Conservation (phyloP, 2,329 filamentous ascomycete species). For the Alternaria dauci region DNA sequence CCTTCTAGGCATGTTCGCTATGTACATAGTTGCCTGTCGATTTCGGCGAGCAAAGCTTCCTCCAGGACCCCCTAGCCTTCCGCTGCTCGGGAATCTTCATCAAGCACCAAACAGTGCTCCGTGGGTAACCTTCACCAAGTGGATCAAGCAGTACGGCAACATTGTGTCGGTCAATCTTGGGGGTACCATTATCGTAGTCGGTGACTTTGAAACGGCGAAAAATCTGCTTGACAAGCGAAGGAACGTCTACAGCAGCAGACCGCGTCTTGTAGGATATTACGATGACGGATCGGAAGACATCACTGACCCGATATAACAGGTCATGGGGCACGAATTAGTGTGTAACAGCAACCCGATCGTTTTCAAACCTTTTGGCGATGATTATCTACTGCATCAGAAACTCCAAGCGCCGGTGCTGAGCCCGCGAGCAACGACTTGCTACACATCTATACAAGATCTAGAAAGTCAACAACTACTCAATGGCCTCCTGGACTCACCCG, state of each 20-base stretch:
- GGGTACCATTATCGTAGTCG: constrained; percentile 51
- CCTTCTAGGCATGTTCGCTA: not conserved
- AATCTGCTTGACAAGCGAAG: constrained; percentile 63
- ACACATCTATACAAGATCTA: constrained; percentile 53
- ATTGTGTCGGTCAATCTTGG: constrained; percentile 46
- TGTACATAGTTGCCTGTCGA: not conserved
- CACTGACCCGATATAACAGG: not conserved
- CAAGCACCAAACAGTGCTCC: constrained; percentile 34
- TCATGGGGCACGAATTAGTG: constrained; percentile 60
- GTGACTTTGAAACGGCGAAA: constrained; percentile 58
- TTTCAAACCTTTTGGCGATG: constrained; percentile 49
- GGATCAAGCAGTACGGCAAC: constrained; percentile 48
- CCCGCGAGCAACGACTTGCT: constrained; percentile 39
- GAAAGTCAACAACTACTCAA: constrained; percentile 55
- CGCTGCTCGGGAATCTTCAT: constrained; percentile 47
- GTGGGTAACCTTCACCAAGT: constrained; percentile 42
- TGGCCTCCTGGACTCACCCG: constrained; percentile 47
- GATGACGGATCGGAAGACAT: not conserved
- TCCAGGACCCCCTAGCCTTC: constrained; percentile 40
- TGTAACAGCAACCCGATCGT: constrained; percentile 52
- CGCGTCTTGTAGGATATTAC: constrained; percentile 51
- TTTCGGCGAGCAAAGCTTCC: constrained; percentile 16
- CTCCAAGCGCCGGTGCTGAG: constrained; percentile 49
- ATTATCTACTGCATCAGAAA: constrained; percentile 51
- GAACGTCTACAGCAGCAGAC: constrained; percentile 57